phyloP scores from a whole-genome alignment of 768 basidiomycete genomes.

The Mycena galericulata region DNA sequence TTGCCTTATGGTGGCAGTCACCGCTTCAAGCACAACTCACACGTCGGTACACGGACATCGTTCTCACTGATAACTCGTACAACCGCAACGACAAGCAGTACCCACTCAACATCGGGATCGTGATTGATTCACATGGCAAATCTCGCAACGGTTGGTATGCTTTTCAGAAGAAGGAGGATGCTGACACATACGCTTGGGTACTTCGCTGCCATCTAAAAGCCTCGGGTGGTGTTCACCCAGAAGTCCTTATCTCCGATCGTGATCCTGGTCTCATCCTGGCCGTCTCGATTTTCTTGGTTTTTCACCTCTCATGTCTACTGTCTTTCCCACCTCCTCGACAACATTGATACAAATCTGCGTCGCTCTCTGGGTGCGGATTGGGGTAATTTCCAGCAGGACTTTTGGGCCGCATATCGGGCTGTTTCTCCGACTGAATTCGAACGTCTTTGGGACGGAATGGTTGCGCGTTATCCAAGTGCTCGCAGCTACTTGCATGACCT shows the following conservation, averaged over 20 bases:
- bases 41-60: constrained; percentile 41
- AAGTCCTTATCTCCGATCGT: constrained; percentile 43
- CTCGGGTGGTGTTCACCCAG: constrained; percentile 26
- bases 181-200: constrained; percentile 37
- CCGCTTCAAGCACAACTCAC: constrained; percentile 42
- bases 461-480: neutral
- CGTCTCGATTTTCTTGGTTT: constrained; percentile 31
- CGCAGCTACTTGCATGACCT: neutral
- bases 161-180: constrained; percentile 41
- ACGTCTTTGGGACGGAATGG: neutral
- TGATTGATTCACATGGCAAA: constrained; percentile 40
- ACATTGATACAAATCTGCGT: neutral
- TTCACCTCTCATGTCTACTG: constrained; percentile 44
- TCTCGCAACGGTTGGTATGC: constrained; percentile 47
- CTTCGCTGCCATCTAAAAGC: constrained; percentile 40
- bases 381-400: neutral
- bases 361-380: neutral
- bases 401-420: neutral
- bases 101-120: constrained; percentile 46
- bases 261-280: constrained; percentile 36
- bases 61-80: constrained; percentile 48
- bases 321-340: no score
- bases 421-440: neutral
- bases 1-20: constrained; percentile 48
- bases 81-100: constrained; percentile 42